Evolutionary conservation across 2,329 filamentous ascomycete species (phyloP).

Genomic region (Lachnellula suecica): DNA sequence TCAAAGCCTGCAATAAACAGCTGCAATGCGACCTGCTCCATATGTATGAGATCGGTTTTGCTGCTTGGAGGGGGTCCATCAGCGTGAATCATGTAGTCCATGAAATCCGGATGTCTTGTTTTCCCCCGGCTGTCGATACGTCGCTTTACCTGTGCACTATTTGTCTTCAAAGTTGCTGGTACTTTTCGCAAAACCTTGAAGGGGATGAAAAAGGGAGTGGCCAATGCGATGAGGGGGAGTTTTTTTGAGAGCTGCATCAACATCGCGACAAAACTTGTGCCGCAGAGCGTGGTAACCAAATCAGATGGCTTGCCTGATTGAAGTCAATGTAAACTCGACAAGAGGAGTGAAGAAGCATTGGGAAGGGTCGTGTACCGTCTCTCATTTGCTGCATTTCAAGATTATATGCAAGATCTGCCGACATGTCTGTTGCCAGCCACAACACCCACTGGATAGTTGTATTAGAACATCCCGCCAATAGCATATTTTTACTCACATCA

Average conservation of each 20-base stretch:
- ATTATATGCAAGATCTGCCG: slow-evolving; percentile 5
- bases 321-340: not conserved
- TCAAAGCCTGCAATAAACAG: slow-evolving; percentile 8
- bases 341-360: not conserved
- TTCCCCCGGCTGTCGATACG: not conserved
- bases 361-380: slow-evolving; percentile 1
- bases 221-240: no score
- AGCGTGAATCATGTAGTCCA: slow-evolving; percentile 1
- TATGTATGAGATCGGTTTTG: slow-evolving; percentile 2
- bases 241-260: no score
- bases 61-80: not conserved
- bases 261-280: no score
- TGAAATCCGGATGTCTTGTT: not conserved
- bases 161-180: no score
- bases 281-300: no score
- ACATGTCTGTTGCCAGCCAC: slow-evolving; percentile 10
- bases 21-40: slow-evolving; percentile 3
- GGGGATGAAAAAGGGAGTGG: no score
- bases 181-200: no score
- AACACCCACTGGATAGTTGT: slow-evolving; percentile 2
- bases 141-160: no score
- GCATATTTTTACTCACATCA: no score
- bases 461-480: no score
- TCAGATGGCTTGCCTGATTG: no score
- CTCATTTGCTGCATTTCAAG: slow-evolving; percentile 5